These are phyloP conservation scores for Urostyla sp. DNA, from an alignment of 73 alveolate genomes.

Conservation along the genomic window DNA sequence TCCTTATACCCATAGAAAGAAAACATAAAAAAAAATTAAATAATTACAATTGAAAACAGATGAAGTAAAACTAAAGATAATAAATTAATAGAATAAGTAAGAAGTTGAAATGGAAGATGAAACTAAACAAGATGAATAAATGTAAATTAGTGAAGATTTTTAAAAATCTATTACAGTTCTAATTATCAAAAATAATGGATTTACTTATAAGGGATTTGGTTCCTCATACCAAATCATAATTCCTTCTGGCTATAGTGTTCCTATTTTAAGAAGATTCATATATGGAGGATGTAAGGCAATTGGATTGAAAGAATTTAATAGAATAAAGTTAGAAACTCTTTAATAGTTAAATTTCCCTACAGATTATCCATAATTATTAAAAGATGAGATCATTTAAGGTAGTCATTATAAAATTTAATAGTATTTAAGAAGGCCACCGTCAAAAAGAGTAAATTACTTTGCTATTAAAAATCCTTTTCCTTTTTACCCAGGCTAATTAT, in stretches of 20 bases:
- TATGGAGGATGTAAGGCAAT: conserved; percentile 63
- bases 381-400: not conserved
- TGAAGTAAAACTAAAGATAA: not conserved
- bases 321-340: conserved; percentile 34
- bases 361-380: conserved; percentile 9
- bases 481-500: not conserved
- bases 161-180: conserved; percentile 13
- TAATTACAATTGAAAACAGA: not conserved
- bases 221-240: not conserved
- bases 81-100: not conserved
- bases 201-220: not conserved
- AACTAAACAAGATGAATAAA: not conserved
- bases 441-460: conserved; percentile 48
- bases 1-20: conserved; percentile 64
- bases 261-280: conserved; percentile 49
- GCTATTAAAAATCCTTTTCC: conserved; percentile 1
- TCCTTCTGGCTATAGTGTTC: conserved; percentile 45
- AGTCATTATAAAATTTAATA: not conserved
- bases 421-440: conserved; percentile 51
- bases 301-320: conserved; percentile 44
- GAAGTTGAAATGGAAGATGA: not conserved
- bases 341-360: conserved; percentile 18
- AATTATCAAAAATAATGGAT: not conserved
- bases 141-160: too few species aligned
- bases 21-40: not conserved